These are phyloP conservation scores for Geotrichum europaeum DNA, from an alignment of 1,139 yeast genomes.

Conservation along the genomic window DNA sequence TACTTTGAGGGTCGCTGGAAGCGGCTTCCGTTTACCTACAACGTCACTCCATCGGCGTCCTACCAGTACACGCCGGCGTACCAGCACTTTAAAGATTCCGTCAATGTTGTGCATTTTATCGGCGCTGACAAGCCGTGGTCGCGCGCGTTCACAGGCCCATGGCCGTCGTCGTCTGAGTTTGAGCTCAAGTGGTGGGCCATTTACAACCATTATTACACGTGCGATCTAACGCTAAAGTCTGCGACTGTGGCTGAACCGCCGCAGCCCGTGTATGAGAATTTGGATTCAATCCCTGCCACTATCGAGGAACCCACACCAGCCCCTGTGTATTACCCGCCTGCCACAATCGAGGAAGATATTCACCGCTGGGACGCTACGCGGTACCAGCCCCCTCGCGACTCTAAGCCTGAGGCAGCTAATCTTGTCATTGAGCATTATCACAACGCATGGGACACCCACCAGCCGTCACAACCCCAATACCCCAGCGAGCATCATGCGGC, in stretches of 20 bases:
- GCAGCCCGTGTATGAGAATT: neutral
- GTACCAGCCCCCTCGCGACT: constrained; percentile 38
- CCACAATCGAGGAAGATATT: constrained; percentile 29
- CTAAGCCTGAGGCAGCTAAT: constrained; percentile 39
- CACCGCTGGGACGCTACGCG: constrained; percentile 41
- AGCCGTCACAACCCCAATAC: neutral
- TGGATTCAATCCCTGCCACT: neutral
- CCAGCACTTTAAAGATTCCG: constrained; percentile 48
- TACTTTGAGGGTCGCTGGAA: constrained; percentile 62
- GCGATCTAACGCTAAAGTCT: constrained; percentile 10
- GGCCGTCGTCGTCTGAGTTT: constrained; percentile 14
- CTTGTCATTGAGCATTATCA: constrained; percentile 25
- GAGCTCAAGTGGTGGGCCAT: constrained; percentile 42
- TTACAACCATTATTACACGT: constrained; percentile 38
- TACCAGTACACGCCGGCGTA: constrained; percentile 81
- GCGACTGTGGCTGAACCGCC: neutral
- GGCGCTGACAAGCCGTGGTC: constrained; percentile 84
- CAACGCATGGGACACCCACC: constrained; percentile 31
- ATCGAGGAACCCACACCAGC: constrained; percentile 5
- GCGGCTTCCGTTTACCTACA: constrained; percentile 71
- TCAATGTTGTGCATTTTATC: constrained; percentile 71
- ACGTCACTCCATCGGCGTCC: constrained; percentile 77
- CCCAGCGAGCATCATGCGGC: neutral
- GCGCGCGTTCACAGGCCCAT: constrained; percentile 18
- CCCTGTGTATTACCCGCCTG: constrained; percentile 20